These are phyloP conservation scores for Nakaseomyces delphensis DNA, from an alignment of 1,139 yeast genomes.

Conservation along the genomic window DNA sequence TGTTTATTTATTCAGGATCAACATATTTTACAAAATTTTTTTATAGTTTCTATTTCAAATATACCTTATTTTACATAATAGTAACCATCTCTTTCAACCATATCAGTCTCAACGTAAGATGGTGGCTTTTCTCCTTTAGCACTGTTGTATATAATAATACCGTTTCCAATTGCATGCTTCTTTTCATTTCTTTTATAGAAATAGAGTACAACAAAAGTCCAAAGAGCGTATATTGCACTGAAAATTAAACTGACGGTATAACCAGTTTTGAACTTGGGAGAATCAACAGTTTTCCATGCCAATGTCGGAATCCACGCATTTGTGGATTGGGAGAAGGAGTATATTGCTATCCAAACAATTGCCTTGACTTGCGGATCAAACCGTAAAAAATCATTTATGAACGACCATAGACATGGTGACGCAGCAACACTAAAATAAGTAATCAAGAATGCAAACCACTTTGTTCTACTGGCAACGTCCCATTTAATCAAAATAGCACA, in stretches of 20 bases:
- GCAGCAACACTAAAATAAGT: slow-evolving; percentile 33
- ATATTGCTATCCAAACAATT: slow-evolving; percentile 33
- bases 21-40: too few species aligned
- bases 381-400: slow-evolving; percentile 33
- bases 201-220: slow-evolving; percentile 50
- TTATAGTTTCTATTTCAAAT: too few species aligned
- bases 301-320: slow-evolving; percentile 34
- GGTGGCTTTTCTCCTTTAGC: slow-evolving; percentile 28
- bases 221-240: slow-evolving; percentile 43
- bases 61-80: slow-evolving; percentile 14
- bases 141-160: slow-evolving; percentile 36
- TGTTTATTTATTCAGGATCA: too few species aligned
- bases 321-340: slow-evolving; percentile 33
- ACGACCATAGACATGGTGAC: slow-evolving; percentile 34
- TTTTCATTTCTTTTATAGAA: slow-evolving; percentile 54
- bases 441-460: slow-evolving; percentile 34
- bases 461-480: slow-evolving; percentile 31
- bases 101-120: slow-evolving; percentile 22
- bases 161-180: slow-evolving; percentile 44
- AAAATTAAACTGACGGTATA: slow-evolving; percentile 45
- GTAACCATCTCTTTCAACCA: slow-evolving; percentile 27
- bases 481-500: slow-evolving; percentile 41
- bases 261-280: slow-evolving; percentile 47
- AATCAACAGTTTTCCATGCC: slow-evolving; percentile 49
- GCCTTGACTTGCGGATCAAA: slow-evolving; percentile 35